phyloP scores from a whole-genome alignment of 2,329 filamentous ascomycete genomes.

The Bipolaris zeicola region DNA sequence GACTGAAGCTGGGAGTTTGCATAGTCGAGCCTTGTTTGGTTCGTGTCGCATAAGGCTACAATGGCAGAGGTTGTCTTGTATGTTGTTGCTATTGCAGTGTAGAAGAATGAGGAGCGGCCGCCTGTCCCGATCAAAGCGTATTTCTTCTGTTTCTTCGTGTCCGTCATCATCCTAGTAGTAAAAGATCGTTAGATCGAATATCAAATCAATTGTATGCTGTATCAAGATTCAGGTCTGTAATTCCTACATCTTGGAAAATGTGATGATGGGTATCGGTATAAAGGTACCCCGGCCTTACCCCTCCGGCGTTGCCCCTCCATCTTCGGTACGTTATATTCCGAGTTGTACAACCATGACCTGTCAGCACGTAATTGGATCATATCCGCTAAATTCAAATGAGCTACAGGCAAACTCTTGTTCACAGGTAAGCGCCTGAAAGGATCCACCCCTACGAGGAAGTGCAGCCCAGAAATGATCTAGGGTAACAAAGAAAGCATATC shows the following conservation, averaged over 20 bases:
- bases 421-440: conserved; percentile 9
- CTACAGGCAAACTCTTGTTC: not conserved
- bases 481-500: not conserved
- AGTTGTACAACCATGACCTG: conserved; percentile 7
- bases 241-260: conserved; percentile 6
- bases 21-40: conserved; percentile 64
- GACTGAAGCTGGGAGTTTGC: conserved; percentile 58
- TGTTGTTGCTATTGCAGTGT: conserved; percentile 61
- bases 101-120: conserved; percentile 65
- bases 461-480: not conserved
- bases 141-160: conserved; percentile 22
- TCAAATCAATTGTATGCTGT: not conserved
- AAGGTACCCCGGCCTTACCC: conserved; percentile 4
- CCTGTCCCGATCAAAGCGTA: conserved; percentile 66
- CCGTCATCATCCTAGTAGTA: conserved; percentile 15
- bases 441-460: conserved; percentile 14
- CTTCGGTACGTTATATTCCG: conserved; percentile 17
- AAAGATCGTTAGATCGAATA: not conserved
- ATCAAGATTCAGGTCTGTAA: conserved; percentile 4
- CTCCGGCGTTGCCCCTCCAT: conserved; percentile 1
- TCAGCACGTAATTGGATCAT: conserved; percentile 10
- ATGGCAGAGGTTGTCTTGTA: conserved; percentile 59
- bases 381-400: conserved; percentile 7
- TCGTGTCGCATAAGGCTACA: conserved; percentile 65
- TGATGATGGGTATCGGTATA: conserved; percentile 15